Base-by-base conservation (phyloP, 352 stramenopile species). In the Elongisporangium anandrum region DNA sequence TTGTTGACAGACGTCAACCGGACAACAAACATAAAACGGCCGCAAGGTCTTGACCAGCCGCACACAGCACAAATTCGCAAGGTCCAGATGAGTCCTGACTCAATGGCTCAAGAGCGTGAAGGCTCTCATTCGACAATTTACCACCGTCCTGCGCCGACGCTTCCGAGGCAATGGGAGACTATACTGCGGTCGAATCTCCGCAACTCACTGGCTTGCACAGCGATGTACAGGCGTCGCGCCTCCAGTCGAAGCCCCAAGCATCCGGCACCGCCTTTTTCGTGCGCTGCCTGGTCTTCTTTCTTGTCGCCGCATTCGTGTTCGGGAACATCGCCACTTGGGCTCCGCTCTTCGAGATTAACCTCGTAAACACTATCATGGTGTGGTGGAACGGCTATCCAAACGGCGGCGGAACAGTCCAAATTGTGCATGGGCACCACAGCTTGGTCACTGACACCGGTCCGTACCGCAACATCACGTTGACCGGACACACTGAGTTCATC, bases 401-500 rank as follows among this genome's bases (percentile, higher is more conserved):
- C 64, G 57, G 54, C 19, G 65, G 56, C 22, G 49, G 45, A 15
- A 23, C 50, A 3, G 41, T 49, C 3, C 56, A 61, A 13, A 8
- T 38, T 0, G 70, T 67, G 52, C 60, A 65, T 22, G 68, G 67
- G 24, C 72, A 84, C 61, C 70, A 72, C 52, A 59, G 63, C 59
- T 65, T 69, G 54, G 65, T 81, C 58, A 63, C 79, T 49, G 77
- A 84, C 63, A 87, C 75, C 58, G 72, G 72, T 16, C 53, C 75
- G 21, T 67, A 68, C 22, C 76, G 76, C 39, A 76, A 86, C 64
- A 81, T 83, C 69, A 79, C 68, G 5, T 59, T 73, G 63, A 70
- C 57, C n/a, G 73, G 75, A 45, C 77, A 87, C 72, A 83, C 70
- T 7, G 81, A 91, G 64, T 86, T 91, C 70, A 65, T 88, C 45